Evolutionary conservation across 768 basidiomycete genomes (phyloP), one percentile per base, ranked within the genome.

Genomic region (Lentinula boryana): DNA sequence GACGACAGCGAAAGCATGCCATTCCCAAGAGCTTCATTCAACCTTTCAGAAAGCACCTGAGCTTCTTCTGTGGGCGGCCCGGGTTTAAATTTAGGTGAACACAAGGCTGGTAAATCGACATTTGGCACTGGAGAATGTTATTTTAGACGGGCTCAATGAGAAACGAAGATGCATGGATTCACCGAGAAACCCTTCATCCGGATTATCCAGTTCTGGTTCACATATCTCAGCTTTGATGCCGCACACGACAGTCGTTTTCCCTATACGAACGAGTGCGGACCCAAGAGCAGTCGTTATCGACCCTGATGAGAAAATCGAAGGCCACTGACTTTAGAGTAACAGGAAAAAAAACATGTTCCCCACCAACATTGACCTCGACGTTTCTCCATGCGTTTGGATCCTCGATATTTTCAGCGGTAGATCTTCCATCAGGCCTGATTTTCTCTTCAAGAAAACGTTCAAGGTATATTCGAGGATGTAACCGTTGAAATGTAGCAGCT

Each of bases 171-270:
- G 31, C 48, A 40, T 31, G 27, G 23, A 68, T 82, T 60, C 65
- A 95, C 95, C 95, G 23, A 98, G 68, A 69, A 90, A 98, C 0
- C 96, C 96, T 32, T 86, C 79, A 15, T 81, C 75, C 0, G 89
- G 91, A 2, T 72, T 72, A 63, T 93, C 87, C 16, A 96, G 69
- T 65, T 92, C 90, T 4, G 96, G 96, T 67, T 94, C 91, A 31
- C 93, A 88, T 43, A 96, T 88, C 73, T 98, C 95, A 13, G 93
- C 95, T 70, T 97, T 98, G 65, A 99, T 85, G 1, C 97, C 97
- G 67, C 95, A 98, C 0, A 98, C 91, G 40, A 98, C 79, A 1
- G 93, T 98, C n/a, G 96, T 97, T 51, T 91, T 83, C 18, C 97
- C 97, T 62, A 98, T 70, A 31, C 93, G 79, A 4, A 98, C 92